Percentiles rank a stretch among this genome's conserved stretches.
phyloP scores from a whole-genome alignment of 768 basidiomycete genomes.

The Gymnopilus junonius region DNA sequence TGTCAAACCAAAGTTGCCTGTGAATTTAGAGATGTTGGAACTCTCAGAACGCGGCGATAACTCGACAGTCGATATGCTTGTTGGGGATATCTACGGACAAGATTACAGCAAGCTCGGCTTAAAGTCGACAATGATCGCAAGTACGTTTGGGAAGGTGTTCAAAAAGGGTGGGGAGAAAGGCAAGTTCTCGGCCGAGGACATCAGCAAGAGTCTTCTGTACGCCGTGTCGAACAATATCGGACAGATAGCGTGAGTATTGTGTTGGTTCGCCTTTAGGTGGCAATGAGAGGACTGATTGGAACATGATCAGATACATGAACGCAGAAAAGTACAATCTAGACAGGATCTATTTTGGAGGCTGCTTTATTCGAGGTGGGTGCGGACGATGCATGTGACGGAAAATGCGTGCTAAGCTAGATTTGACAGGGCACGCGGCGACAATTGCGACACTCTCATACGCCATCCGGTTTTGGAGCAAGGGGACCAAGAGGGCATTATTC shows the following conservation, averaged over 20 bases:
- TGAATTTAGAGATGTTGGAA: slow-evolving; percentile 86
- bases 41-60: slow-evolving; percentile 96
- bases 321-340: slow-evolving; percentile 98
- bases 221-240: slow-evolving; percentile 99
- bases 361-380: slow-evolving; percentile 90
- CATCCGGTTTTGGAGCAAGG: slow-evolving; percentile 99
- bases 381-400: not conserved
- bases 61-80: slow-evolving; percentile 94
- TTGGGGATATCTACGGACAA: slow-evolving; percentile 99
- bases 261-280: not conserved
- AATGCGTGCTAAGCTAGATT: slow-evolving; percentile 14
- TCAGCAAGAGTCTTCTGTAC: slow-evolving; percentile 92
- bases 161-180: slow-evolving; percentile 82
- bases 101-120: slow-evolving; percentile 95
- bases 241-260: slow-evolving; percentile 90
- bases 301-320: slow-evolving; percentile 86
- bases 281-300: slow-evolving; percentile 4
- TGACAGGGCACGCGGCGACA: slow-evolving; percentile 90
- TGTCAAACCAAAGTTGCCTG: slow-evolving; percentile 2
- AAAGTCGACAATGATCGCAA: slow-evolving; percentile 97
- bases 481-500: slow-evolving; percentile 95
- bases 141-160: slow-evolving; percentile 98
- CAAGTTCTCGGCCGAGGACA: slow-evolving; percentile 88
- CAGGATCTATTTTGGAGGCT: slow-evolving; percentile 98
- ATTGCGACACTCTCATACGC: slow-evolving; percentile 98